Evolutionary conservation across 169 alveolate genomes (phyloP).

Genomic region (Cryptosporidium bovis): DNA sequence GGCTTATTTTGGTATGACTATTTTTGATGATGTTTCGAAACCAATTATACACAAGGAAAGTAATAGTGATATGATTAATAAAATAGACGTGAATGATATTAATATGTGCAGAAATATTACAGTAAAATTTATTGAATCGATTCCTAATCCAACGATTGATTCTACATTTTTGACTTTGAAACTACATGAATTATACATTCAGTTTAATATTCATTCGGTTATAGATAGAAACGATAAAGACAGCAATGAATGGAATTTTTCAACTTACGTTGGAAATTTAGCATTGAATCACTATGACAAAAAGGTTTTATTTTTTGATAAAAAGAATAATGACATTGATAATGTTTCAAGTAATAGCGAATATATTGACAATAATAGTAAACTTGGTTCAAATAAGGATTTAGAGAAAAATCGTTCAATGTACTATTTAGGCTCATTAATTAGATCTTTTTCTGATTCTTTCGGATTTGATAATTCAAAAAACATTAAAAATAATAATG

Average conservation of each 20-base stretch:
- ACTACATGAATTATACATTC: constrained; percentile 40
- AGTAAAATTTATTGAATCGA: constrained; percentile 37
- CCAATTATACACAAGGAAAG: constrained; percentile 16
- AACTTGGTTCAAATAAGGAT: neutral
- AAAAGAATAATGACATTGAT: neutral
- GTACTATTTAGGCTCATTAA: constrained; percentile 29
- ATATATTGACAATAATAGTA: neutral
- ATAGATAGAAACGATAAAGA: constrained; percentile 72
- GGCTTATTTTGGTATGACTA: constrained; percentile 59
- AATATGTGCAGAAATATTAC: constrained; percentile 23
- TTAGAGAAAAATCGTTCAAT: constrained; percentile 9
- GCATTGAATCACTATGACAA: constrained; percentile 27
- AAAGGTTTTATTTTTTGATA: constrained; percentile 30
- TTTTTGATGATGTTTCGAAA: constrained; percentile 62
- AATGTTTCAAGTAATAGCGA: neutral
- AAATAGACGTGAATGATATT: constrained; percentile 15
- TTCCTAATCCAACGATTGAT: constrained; percentile 46
- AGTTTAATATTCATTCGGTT: constrained; percentile 55
- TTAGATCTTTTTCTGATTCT: constrained; percentile 1
- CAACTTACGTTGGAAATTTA: constrained; percentile 36
- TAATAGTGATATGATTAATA: neutral
- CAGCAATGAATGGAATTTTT: constrained; percentile 66
- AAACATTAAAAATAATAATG: neutral
- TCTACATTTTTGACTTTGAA: constrained; percentile 17
- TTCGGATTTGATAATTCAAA: constrained; percentile 3